These are phyloP conservation scores for Cephalotrichum gorgonifer DNA, from an alignment of 2,329 filamentous ascomycete genomes.

Conservation along the genomic window DNA sequence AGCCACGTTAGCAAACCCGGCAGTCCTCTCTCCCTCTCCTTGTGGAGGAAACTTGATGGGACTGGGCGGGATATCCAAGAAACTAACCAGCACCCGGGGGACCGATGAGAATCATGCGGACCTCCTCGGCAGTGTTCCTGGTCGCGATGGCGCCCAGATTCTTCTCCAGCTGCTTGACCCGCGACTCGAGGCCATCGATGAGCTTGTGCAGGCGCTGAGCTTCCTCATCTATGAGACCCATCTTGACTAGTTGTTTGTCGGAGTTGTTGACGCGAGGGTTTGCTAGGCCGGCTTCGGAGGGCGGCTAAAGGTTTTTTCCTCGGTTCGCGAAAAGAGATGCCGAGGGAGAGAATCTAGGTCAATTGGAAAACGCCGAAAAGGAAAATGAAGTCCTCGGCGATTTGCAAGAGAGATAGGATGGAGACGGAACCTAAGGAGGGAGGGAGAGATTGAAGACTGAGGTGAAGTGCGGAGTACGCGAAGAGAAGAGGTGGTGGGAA, in stretches of 20 bases:
- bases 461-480: neutral
- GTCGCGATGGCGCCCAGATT: conserved; percentile 41
- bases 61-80: neutral
- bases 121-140: conserved; percentile 45
- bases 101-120: conserved; percentile 97
- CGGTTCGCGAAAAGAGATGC: neutral
- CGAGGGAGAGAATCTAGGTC: neutral
- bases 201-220: conserved; percentile 78
- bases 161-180: conserved; percentile 76
- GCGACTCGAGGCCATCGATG: conserved; percentile 72
- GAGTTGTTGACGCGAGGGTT: conserved; percentile 12
- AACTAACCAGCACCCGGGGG: conserved; percentile 89
- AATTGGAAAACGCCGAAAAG: neutral
- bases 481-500: conserved; percentile 8
- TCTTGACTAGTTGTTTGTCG: conserved; percentile 35
- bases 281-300: conserved; percentile 10
- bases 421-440: neutral
- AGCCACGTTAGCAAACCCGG: neutral
- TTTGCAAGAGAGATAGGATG: neutral
- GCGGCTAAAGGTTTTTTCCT: conserved; percentile 2
- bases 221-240: conserved; percentile 82
- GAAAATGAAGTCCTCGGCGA: neutral
- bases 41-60: conserved; percentile 9
- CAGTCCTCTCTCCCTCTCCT: too few species aligned
- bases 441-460: neutral